Percentiles rank a stretch among this genome's conserved stretches.
phyloP scores from a whole-genome alignment of 164 flowering plant species.

The Litsea cubeba region DNA sequence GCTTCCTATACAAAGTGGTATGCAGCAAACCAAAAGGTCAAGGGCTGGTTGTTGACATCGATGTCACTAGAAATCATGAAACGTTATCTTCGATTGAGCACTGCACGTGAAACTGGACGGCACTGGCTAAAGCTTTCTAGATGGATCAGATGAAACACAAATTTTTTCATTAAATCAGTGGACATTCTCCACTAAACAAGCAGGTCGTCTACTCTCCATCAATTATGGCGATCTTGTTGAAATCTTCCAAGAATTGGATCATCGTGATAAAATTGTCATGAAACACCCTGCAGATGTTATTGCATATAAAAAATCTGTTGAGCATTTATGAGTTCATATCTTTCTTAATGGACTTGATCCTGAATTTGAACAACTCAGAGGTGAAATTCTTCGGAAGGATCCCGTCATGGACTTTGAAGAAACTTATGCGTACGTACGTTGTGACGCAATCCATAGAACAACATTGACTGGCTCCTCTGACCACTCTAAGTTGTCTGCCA shows the following conservation, averaged over 20 bases:
- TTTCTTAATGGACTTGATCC: too few species aligned
- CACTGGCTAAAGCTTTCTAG: too few species aligned
- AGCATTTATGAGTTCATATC: too few species aligned
- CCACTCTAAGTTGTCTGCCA: too few species aligned
- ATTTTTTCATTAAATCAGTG: too few species aligned
- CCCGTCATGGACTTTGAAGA: neutral
- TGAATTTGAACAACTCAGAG: too few species aligned
- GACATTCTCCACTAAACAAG: neutral
- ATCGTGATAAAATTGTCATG: conserved; percentile 5
- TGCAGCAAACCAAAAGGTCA: neutral
- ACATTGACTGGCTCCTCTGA: too few species aligned
- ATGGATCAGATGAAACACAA: too few species aligned
- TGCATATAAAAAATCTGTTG: too few species aligned
- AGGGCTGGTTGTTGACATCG: neutral
- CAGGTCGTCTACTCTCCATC: neutral
- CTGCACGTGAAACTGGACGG: neutral
- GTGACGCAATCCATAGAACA: too few species aligned
- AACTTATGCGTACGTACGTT: neutral
- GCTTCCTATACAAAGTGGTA: too few species aligned
- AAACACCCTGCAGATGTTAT: conserved; percentile 1
- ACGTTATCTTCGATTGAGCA: neutral
- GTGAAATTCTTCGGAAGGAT: neutral
- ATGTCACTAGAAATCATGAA: neutral
- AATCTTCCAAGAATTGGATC: neutral
- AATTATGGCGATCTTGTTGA: neutral